phyloP scores from a whole-genome alignment of 352 stramenopile species.

The Phytophthora multivora region DNA sequence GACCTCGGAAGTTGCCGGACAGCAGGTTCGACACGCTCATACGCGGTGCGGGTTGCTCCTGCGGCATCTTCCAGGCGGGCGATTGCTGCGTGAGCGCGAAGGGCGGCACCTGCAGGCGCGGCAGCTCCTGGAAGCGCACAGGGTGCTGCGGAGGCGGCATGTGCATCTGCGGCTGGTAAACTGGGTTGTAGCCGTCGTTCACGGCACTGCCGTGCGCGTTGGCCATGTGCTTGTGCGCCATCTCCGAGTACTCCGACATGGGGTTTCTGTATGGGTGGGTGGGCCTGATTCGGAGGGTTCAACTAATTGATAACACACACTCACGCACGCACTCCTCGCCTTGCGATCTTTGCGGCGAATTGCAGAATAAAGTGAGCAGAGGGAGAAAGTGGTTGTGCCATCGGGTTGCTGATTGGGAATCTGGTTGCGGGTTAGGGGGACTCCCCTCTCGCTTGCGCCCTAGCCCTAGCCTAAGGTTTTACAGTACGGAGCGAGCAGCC shows the following conservation, averaged over 20 bases:
- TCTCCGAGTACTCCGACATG: conserved; percentile 42
- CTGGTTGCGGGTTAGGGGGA: conserved; percentile 14
- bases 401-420: conserved; percentile 18
- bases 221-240: conserved; percentile 42
- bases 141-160: conserved; percentile 21
- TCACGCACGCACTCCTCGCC: neutral
- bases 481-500: conserved; percentile 24
- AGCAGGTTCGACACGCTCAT: conserved; percentile 67
- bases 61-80: conserved; percentile 56
- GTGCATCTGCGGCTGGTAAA: conserved; percentile 18
- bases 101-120: conserved; percentile 63
- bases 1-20: conserved; percentile 42
- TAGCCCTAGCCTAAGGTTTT: conserved; percentile 28
- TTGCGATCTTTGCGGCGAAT: conserved; percentile 54
- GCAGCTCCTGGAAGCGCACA: conserved; percentile 66
- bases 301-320: conserved; percentile 12
- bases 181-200: conserved; percentile 31
- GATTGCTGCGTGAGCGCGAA: conserved; percentile 61
- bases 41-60: conserved; percentile 36
- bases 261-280: conserved; percentile 1
- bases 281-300: conserved; percentile 19
- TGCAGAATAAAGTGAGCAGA: conserved; percentile 43
- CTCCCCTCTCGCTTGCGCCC: conserved; percentile 22
- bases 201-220: conserved; percentile 31
- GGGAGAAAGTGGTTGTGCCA: conserved; percentile 33